phyloP scores from a whole-genome alignment of 495 filamentous ascomycete genomes.

The Trichodelitschia bisporula region DNA sequence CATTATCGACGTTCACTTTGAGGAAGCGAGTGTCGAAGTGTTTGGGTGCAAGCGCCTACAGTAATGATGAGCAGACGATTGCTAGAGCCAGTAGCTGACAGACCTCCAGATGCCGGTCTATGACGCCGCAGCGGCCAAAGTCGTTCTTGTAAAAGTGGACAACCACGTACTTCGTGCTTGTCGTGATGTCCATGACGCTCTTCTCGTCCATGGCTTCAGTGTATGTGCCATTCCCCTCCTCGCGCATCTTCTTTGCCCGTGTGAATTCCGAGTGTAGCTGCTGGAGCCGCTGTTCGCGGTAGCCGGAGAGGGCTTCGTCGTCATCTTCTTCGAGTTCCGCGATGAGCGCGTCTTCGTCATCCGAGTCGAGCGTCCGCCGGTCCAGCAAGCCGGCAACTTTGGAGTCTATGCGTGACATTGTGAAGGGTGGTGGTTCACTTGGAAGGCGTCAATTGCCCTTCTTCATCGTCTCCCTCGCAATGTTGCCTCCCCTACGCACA shows the following conservation, averaged over 20 bases:
- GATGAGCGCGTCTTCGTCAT: conserved; percentile 51
- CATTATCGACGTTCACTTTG: conserved; percentile 43
- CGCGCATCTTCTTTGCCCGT: conserved; percentile 18
- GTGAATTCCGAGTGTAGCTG: conserved; percentile 41
- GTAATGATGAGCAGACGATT: not conserved
- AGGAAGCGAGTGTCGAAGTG: conserved; percentile 49
- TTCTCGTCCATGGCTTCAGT: conserved; percentile 28
- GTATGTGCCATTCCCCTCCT: conserved; percentile 28
- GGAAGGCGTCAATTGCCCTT: no score
- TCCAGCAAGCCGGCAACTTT: no score
- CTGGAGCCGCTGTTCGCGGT: conserved; percentile 45
- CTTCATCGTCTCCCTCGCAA: no score
- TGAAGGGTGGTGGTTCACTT: no score
- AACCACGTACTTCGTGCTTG: conserved; percentile 32
- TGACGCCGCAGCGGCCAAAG: conserved; percentile 44
- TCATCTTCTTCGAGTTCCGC: conserved; percentile 39
- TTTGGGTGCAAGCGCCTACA: conserved; percentile 25
- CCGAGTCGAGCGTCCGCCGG: no score
- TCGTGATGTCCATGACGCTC: conserved; percentile 48
- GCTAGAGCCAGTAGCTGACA: conserved; percentile 1
- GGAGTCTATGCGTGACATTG: not conserved
- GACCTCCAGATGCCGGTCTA: conserved; percentile 36
- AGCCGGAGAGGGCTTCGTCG: conserved; percentile 27
- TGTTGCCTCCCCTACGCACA: no score
- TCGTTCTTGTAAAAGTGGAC: conserved; percentile 59